A percentile compares a stretch with the other conserved stretches of the same genome.
These are phyloP conservation scores for Botrytis paeoniae DNA, from an alignment of 2,329 filamentous ascomycete species.

Conservation along the genomic window DNA sequence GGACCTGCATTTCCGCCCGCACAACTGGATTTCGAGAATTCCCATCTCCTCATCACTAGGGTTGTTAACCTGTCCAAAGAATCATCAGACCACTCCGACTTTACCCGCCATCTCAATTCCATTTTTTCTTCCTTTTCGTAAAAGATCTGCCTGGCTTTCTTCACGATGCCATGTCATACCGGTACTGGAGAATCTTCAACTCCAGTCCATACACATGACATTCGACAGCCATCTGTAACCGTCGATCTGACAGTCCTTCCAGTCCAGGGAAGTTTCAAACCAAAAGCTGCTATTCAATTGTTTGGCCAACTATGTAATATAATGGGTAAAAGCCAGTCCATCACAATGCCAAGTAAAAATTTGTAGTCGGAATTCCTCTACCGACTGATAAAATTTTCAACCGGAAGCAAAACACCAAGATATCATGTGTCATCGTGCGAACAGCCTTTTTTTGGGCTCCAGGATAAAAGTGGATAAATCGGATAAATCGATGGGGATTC, in stretches of 20 bases:
- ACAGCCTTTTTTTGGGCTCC: conserved; percentile 7
- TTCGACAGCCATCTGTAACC: not conserved
- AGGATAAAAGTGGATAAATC: conserved; percentile 12
- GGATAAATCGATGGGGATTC: not conserved
- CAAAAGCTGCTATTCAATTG: not conserved
- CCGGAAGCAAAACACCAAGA: not conserved
- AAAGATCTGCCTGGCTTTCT: not conserved
- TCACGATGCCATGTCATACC: not conserved
- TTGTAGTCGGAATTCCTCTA: conserved; percentile 12
- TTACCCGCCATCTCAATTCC: not conserved
- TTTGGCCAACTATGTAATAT: not conserved
- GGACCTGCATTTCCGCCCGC: conserved; percentile 8
- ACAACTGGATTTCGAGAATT: conserved; percentile 7
- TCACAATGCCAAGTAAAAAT: not conserved
- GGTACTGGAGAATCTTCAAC: not conserved
- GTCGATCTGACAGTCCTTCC: not conserved
- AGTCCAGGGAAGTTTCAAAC: not conserved
- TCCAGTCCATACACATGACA: not conserved
- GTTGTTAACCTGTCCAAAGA: not conserved
- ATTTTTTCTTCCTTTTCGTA: not conserved
- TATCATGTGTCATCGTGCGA: conserved; percentile 16
- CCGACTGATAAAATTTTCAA: conserved; percentile 8
- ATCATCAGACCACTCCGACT: conserved; percentile 8
- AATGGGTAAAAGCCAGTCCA: not conserved
- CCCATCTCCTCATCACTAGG: not conserved